phyloP scores from a whole-genome alignment of 2,329 filamentous ascomycete species.

The Atkinsonella hypoxylon region DNA sequence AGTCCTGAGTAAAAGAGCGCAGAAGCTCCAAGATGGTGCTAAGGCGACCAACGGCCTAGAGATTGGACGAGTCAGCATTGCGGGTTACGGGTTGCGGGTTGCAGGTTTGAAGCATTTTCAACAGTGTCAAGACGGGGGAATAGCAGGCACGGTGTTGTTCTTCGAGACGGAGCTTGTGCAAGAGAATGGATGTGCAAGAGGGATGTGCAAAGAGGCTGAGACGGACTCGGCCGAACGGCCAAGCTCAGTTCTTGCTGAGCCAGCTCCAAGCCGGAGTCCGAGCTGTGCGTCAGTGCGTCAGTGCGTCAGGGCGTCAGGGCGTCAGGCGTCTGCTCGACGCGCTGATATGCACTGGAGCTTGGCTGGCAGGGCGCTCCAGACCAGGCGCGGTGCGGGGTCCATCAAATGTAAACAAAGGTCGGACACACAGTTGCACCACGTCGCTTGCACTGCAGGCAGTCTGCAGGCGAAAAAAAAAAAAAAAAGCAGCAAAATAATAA shows the following conservation, averaged over 20 bases:
- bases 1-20: conserved; percentile 68
- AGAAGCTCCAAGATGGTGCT: conserved; percentile 69
- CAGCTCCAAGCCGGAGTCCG: too few relatives aligned
- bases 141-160: too few relatives aligned
- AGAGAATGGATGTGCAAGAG: background rate
- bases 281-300: too few relatives aligned
- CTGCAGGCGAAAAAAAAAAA: background rate
- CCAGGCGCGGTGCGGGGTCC: conserved; percentile 8
- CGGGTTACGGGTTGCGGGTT: background rate
- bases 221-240: background rate
- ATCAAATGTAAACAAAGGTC: conserved; percentile 12
- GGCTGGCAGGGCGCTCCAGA: background rate
- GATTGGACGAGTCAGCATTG: conserved; percentile 23
- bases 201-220: background rate
- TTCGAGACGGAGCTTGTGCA: too few relatives aligned
- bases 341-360: background rate
- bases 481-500: too few relatives aligned
- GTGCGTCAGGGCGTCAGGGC: too few relatives aligned
- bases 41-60: conserved; percentile 47
- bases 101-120: too few relatives aligned
- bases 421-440: conserved; percentile 5
- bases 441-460: background rate
- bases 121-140: too few relatives aligned
- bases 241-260: too few relatives aligned
- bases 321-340: conserved; percentile 3